Percentiles rank a stretch among this genome's conserved stretches.
Evolutionary conservation across 2,329 filamentous ascomycete species (phyloP).

Genomic region (Monosporascus sp.): DNA sequence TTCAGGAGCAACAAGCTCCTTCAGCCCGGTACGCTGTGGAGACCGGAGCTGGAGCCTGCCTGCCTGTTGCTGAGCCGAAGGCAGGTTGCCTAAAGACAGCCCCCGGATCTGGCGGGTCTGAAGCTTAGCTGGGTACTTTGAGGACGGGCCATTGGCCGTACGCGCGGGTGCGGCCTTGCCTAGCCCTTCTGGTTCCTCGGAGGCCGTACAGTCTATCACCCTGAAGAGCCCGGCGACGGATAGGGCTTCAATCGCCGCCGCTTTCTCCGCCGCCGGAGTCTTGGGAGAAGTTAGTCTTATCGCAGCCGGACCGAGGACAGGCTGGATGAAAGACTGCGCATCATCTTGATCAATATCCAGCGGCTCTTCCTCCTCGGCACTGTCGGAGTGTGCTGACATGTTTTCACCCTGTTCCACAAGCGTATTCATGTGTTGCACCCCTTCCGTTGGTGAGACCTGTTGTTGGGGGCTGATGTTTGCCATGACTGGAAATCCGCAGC

Average conservation of each 20-base stretch:
- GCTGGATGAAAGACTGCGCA: constrained; percentile 55
- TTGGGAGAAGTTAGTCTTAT: constrained; percentile 49
- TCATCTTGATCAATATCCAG: constrained; percentile 47
- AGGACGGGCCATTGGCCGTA: background rate
- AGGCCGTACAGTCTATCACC: constrained; percentile 27
- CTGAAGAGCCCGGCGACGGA: constrained; percentile 32
- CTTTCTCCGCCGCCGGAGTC: constrained; percentile 55
- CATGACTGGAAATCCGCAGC: constrained; percentile 14
- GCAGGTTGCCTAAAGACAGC: constrained; percentile 22
- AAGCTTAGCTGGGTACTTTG: constrained; percentile 4
- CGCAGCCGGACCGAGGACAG: constrained; percentile 51
- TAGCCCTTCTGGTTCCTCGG: constrained; percentile 11
- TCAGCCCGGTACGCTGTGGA: constrained; percentile 39
- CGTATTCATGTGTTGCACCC: constrained; percentile 11
- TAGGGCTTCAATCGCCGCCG: constrained; percentile 45
- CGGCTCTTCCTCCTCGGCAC: constrained; percentile 29
- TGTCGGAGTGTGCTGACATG: constrained; percentile 18
- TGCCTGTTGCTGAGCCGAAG: constrained; percentile 12
- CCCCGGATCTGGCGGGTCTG: constrained; percentile 19
- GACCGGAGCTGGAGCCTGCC: constrained; percentile 25
- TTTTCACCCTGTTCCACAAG: constrained; percentile 17
- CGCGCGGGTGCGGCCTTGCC: constrained; percentile 2
- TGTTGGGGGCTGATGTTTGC: constrained; percentile 7
- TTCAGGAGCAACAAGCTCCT: constrained; percentile 29
- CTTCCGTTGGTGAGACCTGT: constrained; percentile 8